These are phyloP conservation scores for Cicer judaicum DNA, from an alignment of 306 rosid genomes.

Conservation along the genomic window DNA sequence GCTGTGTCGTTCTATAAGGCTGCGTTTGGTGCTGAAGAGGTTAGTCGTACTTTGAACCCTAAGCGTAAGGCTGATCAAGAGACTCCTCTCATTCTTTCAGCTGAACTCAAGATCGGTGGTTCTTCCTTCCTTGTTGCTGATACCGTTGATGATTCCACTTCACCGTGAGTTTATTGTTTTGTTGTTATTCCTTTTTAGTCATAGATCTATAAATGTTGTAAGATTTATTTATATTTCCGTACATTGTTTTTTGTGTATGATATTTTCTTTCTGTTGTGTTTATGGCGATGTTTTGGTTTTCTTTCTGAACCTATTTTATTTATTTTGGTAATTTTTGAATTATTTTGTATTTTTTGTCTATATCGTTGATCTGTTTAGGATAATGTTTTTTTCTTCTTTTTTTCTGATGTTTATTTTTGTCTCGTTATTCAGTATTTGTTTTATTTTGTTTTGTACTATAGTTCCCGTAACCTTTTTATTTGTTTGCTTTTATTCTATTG, in stretches of 20 bases:
- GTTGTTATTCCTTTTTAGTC: no score
- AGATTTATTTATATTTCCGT: neutral
- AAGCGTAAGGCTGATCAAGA: conserved; percentile 94
- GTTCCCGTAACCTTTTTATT: neutral
- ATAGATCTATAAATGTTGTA: neutral
- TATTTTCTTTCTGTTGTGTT: neutral
- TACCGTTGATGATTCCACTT: conserved; percentile 40
- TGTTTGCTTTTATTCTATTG: neutral
- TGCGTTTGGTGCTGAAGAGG: conserved; percentile 80
- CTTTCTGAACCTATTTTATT: no score
- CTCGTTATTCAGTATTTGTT: neutral
- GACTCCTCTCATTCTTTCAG: conserved; percentile 62
- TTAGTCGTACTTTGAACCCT: conserved; percentile 56
- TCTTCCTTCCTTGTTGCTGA: conserved; percentile 61
- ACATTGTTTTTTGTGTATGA: neutral
- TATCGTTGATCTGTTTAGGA: neutral
- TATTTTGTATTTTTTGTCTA: neutral
- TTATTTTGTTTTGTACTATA: neutral
- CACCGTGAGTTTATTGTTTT: conserved; percentile 40
- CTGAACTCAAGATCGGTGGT: conserved; percentile 67
- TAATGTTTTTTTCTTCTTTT: neutral
- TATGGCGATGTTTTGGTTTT: no score
- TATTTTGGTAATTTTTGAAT: neutral
- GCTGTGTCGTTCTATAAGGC: conserved; percentile 78
- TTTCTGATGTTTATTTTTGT: neutral